phyloP scores from a whole-genome alignment of 352 stramenopile genomes.

The Phytophthora pseudosyringae region DNA sequence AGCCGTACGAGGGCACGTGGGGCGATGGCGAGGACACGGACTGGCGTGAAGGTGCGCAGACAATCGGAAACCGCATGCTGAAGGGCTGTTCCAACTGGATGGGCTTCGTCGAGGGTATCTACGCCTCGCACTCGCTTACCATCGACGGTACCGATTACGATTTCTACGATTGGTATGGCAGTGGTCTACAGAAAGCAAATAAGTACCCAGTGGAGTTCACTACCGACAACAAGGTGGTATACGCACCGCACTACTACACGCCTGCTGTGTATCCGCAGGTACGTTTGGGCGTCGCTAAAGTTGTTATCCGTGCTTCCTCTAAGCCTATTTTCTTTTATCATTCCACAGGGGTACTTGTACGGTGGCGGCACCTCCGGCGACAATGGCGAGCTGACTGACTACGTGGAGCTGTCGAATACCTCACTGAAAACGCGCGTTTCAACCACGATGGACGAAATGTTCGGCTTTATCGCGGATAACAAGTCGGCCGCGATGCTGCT shows the following conservation, averaged over 20 bases:
- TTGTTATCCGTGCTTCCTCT: no score
- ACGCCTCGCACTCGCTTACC: constrained; percentile 41
- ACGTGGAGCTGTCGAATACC: constrained; percentile 60
- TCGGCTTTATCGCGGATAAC: constrained; percentile 61
- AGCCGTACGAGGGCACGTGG: constrained; percentile 57
- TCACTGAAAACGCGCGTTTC: constrained; percentile 46
- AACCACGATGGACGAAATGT: constrained; percentile 70
- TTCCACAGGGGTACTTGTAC: constrained; percentile 46
- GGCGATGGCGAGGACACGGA: constrained; percentile 48
- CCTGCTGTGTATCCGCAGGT: constrained; percentile 57
- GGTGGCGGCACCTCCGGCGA: constrained; percentile 38
- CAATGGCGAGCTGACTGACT: constrained; percentile 34
- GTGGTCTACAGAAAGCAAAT: constrained; percentile 46
- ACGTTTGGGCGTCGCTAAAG: no score
- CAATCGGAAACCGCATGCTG: constrained; percentile 64
- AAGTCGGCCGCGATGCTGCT: constrained; percentile 58
- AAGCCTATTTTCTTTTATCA: no score
- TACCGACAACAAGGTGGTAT: constrained; percentile 65
- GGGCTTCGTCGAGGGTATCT: constrained; percentile 68
- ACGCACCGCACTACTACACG: constrained; percentile 73
- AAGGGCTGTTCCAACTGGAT: constrained; percentile 63
- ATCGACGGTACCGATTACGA: constrained; percentile 46
- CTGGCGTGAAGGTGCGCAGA: constrained; percentile 46
- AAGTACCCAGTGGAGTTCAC: constrained; percentile 43
- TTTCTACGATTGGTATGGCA: constrained; percentile 72